Base-by-base conservation (phyloP, 1,284 basidiomycete genomes). In the Omphalotus olearius region DNA sequence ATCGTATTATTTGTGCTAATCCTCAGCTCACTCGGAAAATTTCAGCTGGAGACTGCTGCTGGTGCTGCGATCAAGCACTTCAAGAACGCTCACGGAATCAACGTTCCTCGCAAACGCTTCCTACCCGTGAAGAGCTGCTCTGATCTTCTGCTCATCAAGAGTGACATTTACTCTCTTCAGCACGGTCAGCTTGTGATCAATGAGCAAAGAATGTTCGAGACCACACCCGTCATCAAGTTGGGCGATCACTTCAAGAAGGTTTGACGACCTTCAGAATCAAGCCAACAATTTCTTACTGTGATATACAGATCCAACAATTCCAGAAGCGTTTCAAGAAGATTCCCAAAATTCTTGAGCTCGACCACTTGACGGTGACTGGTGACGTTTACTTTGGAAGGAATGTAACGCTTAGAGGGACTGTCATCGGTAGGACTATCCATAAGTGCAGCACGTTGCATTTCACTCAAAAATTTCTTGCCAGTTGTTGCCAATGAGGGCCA, bases 31-130 rank as follows among this genome's bases (percentile, higher is more conserved):
- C 13, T 17, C 38, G 30, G 48, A 10, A 74, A 51, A 37, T 75
- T n/a, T 55, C 75, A 96, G 82, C 92, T 99, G 67, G 97, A 99
- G 78, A 99, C 96, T 5, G 93, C 97, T 45, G 93, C 95, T 50
- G 95, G 95, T 73, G 94, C 94, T 25, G 95, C 94, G 41, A 97
- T 99, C 80, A 98, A 98, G 80, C 93, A 96, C 72, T 96, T 97
- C 78, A 85, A 81, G 66, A 88, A 88, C 64, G 94, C 91, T 6
- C 93, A 95, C 68, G 97, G 97, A 60, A 91, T 99, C 73, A 99
- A 99, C 73, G 97, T 99, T 18, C 95, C 97, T 50, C 90, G 97
- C 57, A 89, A 85, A 60, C 91, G 97, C 54, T 98, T 99, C 91
- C 79, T 99, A 67, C 96, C 97, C 56, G 97, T 95, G 62, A 92